Evolutionary conservation across 441 rosid species (phyloP).

Genomic region (Populus tomentosa): DNA sequence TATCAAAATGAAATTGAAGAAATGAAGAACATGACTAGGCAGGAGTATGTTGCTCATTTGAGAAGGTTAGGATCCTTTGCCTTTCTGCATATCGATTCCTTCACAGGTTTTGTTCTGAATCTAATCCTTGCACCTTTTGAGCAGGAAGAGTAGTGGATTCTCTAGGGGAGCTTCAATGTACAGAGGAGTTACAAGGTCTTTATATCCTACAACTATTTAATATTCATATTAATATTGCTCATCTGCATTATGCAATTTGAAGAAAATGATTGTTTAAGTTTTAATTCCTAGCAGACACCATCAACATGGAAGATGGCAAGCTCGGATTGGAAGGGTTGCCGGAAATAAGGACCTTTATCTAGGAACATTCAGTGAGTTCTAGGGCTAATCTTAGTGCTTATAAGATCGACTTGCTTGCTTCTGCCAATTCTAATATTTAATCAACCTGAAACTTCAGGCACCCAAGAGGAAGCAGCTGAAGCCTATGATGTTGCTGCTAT

Average conservation of each 20-base stretch:
- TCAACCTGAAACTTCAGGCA: slow-evolving; percentile 44
- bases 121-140: neutral
- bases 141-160: slow-evolving; percentile 97
- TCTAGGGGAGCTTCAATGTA: slow-evolving; percentile 98
- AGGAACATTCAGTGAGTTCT: slow-evolving; percentile 79
- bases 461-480: slow-evolving; percentile 99
- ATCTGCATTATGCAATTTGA: no score
- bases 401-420: neutral
- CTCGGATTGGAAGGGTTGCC: slow-evolving; percentile 94
- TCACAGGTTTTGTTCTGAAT: neutral
- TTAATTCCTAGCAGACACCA: slow-evolving; percentile 56
- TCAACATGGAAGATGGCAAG: slow-evolving; percentile 99
- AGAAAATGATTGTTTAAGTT: neutral
- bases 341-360: slow-evolving; percentile 98
- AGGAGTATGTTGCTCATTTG: slow-evolving; percentile 93
- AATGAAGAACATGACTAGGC: slow-evolving; percentile 87
- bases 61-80: slow-evolving; percentile 47
- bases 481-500: slow-evolving; percentile 92
- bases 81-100: slow-evolving; percentile 2
- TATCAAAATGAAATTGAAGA: slow-evolving; percentile 69
- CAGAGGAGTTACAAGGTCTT: slow-evolving; percentile 94
- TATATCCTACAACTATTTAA: neutral
- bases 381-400: neutral
- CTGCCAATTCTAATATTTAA: neutral
- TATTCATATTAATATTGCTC: no score